phyloP scores from a whole-genome alignment of 345 rosid genomes.

The Pugionium dolabratum region DNA sequence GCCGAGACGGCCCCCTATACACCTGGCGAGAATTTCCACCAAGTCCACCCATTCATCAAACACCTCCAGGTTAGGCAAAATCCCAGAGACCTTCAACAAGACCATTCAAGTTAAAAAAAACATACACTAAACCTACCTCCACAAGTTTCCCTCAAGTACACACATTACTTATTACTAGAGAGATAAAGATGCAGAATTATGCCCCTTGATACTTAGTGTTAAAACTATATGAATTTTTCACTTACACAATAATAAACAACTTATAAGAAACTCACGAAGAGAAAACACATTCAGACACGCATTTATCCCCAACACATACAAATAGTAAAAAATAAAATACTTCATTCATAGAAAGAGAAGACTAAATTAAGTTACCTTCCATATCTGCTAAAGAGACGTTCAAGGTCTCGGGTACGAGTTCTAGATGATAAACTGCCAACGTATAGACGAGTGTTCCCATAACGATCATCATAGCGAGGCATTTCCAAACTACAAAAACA shows the following conservation, averaged over 20 bases:
- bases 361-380: constrained; percentile 47
- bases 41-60: constrained; percentile 91
- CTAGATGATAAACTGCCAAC: constrained; percentile 58
- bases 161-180: neutral
- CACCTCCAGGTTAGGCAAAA: constrained; percentile 91
- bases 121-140: constrained; percentile 50
- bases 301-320: too few relatives aligned
- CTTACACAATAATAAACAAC: neutral
- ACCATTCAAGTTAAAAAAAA: constrained; percentile 86
- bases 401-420: constrained; percentile 61
- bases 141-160: constrained; percentile 11
- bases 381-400: constrained; percentile 58
- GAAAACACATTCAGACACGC: too few relatives aligned
- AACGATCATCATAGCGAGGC: constrained; percentile 58
- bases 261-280: neutral
- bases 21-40: constrained; percentile 52
- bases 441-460: constrained; percentile 56
- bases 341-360: too few relatives aligned
- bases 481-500: constrained; percentile 39
- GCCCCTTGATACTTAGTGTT: neutral
- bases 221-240: neutral
- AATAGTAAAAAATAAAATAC: too few relatives aligned
- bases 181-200: neutral
- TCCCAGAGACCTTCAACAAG: constrained; percentile 99
- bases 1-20: constrained; percentile 41